Conservation (phyloP, 2,329 filamentous ascomycete species). For the Penicillium brevicompactum region DNA sequence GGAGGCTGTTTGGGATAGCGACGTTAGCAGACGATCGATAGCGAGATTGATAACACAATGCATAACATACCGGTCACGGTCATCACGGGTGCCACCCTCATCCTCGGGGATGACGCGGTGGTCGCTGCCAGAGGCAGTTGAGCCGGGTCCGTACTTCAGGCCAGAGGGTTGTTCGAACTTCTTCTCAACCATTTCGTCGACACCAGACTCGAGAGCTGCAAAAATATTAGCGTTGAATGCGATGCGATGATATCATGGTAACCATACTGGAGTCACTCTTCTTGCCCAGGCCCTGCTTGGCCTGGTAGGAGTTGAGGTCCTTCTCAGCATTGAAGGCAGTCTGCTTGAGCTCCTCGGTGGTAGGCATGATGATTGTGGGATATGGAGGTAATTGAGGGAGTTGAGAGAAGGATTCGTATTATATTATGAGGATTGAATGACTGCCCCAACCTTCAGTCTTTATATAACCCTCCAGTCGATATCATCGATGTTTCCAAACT, state of each 20-base stretch:
- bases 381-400: neutral
- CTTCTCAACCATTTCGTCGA: constrained; percentile 42
- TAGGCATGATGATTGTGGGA: constrained; percentile 20
- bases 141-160: constrained; percentile 41
- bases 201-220: constrained; percentile 43
- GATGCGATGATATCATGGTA: neutral
- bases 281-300: constrained; percentile 41
- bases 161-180: constrained; percentile 38
- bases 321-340: constrained; percentile 38
- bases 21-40: constrained; percentile 2
- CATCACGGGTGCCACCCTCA: constrained; percentile 44
- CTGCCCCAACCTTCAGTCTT: neutral
- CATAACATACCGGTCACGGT: constrained; percentile 37
- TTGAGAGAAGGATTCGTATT: neutral
- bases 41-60: neutral
- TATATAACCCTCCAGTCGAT: constrained; percentile 5
- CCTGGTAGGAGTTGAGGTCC: constrained; percentile 44
- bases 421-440: neutral
- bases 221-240: constrained; percentile 1
- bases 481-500: neutral
- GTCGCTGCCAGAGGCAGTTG: constrained; percentile 39
- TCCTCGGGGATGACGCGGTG: constrained; percentile 44
- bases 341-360: constrained; percentile 28
- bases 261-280: constrained; percentile 44
- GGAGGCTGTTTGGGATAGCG: constrained; percentile 26